These are phyloP conservation scores for Sporobolomyces pararoseus DNA, from an alignment of 768 basidiomycete genomes.

Conservation along the genomic window DNA sequence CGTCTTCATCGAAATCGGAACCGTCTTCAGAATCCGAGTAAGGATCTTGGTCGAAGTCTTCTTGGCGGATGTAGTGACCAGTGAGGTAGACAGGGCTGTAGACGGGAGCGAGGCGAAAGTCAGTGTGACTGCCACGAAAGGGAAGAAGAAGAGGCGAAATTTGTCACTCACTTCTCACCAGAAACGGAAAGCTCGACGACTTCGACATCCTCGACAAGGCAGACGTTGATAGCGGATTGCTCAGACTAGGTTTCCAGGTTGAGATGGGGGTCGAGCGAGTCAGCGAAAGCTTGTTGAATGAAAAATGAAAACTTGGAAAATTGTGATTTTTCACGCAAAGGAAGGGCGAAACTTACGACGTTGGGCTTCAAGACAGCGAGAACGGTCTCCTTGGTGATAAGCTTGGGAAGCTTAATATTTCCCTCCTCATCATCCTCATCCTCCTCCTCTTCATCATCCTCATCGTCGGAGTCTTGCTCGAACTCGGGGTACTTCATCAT, in stretches of 20 bases:
- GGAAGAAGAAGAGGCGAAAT: not conserved
- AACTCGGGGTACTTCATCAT: conserved; percentile 55
- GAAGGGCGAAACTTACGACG: conserved; percentile 26
- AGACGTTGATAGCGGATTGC: conserved; percentile 42
- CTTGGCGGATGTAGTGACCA: conserved; percentile 42
- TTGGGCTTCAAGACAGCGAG: conserved; percentile 33
- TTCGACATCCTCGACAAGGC: conserved; percentile 44
- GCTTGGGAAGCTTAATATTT: conserved; percentile 50
- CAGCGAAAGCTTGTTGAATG: not conserved
- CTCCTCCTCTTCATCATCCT: conserved; percentile 50
- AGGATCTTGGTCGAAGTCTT: conserved; percentile 42
- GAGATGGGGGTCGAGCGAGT: not conserved
- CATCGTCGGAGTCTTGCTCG: conserved; percentile 61
- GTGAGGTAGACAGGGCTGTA: conserved; percentile 45
- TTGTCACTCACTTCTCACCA: conserved; percentile 40
- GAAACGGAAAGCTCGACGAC: conserved; percentile 42
- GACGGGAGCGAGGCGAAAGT: not conserved
- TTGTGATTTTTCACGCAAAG: no score
- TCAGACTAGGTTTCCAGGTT: conserved; percentile 45
- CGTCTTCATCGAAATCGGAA: conserved; percentile 38
- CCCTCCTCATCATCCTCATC: conserved; percentile 57
- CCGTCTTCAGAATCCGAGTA: conserved; percentile 33
- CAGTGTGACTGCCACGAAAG: not conserved
- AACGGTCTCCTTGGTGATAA: conserved; percentile 51
- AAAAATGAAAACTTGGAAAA: not conserved